Evolutionary conservation across 2,329 filamentous ascomycete species (phyloP), one percentile per base, ranked within the genome.

Genomic region (Venturia nashicola): DNA sequence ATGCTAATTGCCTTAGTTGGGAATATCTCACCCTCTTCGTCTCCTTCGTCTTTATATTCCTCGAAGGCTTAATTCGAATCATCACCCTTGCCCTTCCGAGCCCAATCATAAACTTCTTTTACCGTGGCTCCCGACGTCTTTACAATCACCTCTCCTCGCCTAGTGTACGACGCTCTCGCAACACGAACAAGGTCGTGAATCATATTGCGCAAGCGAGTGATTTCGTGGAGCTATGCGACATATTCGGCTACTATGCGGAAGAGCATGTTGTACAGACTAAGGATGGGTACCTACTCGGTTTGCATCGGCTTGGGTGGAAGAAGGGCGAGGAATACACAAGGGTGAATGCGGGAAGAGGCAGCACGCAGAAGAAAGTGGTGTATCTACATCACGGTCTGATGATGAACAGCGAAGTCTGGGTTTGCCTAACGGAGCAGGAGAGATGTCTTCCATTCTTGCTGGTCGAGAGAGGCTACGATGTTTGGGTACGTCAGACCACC

Each of bases 341-440:
- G 67, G 88, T 96, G 70, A 97, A 97, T 72, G 79, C 80, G 61
- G 88, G 88, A 0, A 78, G 80, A 0, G 80, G 82, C 43, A 87
- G 86, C 70, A 69, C 89, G 36, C 83, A 82, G 75, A 97, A 97
- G 78, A 89, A 87, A 69, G 90, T 97, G 60, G 86, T 94, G 7
- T 99, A 97, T 74, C 79, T 99, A 67, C 94, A 99, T 72, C 94
- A 99, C 75, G 94, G 93, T 12, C 82, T 99, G 65, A 83, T 99
- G 72, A 99, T 99, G 94, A 97, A 97, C 76, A 96, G 91, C 70
- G 94, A 99, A 75, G 93, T 99, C 42, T 99, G 94, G 94, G 90
- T 97, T 9, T 95, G 91, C 72, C 78, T 93, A 72, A 96, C 93
- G 0, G 90, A 97, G 68, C 86, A 87, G 69, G 83, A 95, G 74